Evolutionary conservation across 1,284 basidiomycete genomes (phyloP).

Genomic region (Golubevia pallescens): DNA sequence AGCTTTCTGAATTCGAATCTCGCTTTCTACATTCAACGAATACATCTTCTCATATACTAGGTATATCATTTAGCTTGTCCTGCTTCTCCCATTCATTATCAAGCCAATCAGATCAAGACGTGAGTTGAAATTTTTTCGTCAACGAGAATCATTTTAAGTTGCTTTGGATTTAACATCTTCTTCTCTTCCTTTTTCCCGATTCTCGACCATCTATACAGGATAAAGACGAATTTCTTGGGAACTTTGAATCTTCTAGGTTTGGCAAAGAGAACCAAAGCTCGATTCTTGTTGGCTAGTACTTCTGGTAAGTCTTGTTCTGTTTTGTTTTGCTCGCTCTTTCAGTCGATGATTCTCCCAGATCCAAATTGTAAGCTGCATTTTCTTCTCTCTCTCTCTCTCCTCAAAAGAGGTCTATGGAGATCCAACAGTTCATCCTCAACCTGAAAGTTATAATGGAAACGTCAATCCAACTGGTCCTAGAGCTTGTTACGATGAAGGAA

Average conservation of each 20-base stretch:
- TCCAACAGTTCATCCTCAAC: conserved; percentile 94
- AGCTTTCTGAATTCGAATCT: background rate
- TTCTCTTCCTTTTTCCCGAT: too few species aligned
- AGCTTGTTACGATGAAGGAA: conserved; percentile 95
- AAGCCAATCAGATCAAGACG: conserved; percentile 52
- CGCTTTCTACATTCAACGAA: too few species aligned
- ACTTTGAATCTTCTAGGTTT: conserved; percentile 87
- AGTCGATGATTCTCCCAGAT: too few species aligned
- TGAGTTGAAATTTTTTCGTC: too few species aligned
- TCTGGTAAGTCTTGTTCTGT: conserved; percentile 67
- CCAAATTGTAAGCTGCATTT: too few species aligned
- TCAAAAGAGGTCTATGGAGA: conserved; percentile 95
- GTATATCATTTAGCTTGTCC: conserved; percentile 54
- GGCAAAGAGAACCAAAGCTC: conserved; percentile 95
- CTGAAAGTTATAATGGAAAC: conserved; percentile 73
- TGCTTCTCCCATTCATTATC: conserved; percentile 44
- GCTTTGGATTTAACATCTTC: too few species aligned
- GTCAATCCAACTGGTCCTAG: conserved; percentile 97
- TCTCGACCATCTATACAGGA: too few species aligned
- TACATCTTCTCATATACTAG: too few species aligned
- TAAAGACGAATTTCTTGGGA: conserved; percentile 92
- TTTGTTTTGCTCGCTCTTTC: background rate
- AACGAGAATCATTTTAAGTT: too few species aligned
- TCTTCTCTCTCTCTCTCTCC: conserved; percentile 3
- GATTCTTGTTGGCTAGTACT: conserved; percentile 92